Conservation (phyloP, 2,329 filamentous ascomycete genomes). For the Xylaria polymorpha region DNA sequence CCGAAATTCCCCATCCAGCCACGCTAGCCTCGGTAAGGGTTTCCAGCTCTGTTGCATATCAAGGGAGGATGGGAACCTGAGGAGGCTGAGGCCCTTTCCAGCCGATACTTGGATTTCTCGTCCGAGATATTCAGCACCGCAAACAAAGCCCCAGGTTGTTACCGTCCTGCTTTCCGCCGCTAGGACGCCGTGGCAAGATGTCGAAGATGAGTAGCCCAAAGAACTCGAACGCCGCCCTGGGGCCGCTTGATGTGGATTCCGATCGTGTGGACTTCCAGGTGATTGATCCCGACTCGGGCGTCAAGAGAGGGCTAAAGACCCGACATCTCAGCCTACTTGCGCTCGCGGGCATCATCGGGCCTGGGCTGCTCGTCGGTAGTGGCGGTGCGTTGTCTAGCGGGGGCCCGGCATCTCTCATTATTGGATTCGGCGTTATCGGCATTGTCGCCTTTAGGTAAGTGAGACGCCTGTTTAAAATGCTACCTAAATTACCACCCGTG, state of each 20-base stretch:
- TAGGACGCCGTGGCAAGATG: background rate
- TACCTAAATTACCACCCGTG: background rate
- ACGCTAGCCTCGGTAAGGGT: conserved; percentile 15
- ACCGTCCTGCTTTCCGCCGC: background rate
- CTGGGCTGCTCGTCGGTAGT: conserved; percentile 77
- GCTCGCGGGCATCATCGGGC: conserved; percentile 72
- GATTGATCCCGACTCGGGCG: conserved; percentile 71
- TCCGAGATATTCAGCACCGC: background rate
- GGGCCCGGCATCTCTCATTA: conserved; percentile 77
- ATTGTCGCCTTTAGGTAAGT: conserved; percentile 66
- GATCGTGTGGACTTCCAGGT: conserved; percentile 53
- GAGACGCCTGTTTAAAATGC: conserved; percentile 35
- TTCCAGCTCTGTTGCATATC: conserved; percentile 12
- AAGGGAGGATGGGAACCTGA: conserved; percentile 1
- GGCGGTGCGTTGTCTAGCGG: conserved; percentile 75
- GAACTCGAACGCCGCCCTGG: conserved; percentile 23
- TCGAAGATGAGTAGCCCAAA: conserved; percentile 32
- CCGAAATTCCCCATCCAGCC: conserved; percentile 11
- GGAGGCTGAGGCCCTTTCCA: conserved; percentile 8
- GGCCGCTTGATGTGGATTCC: conserved; percentile 34
- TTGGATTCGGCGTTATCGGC: conserved; percentile 78
- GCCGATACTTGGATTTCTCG: background rate
- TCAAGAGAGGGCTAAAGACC: conserved; percentile 75
- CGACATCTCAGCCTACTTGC: conserved; percentile 74
- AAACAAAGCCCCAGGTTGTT: background rate